Conservation (phyloP, 2,329 filamentous ascomycete genomes). For the Colletotrichum higginsianum region DNA sequence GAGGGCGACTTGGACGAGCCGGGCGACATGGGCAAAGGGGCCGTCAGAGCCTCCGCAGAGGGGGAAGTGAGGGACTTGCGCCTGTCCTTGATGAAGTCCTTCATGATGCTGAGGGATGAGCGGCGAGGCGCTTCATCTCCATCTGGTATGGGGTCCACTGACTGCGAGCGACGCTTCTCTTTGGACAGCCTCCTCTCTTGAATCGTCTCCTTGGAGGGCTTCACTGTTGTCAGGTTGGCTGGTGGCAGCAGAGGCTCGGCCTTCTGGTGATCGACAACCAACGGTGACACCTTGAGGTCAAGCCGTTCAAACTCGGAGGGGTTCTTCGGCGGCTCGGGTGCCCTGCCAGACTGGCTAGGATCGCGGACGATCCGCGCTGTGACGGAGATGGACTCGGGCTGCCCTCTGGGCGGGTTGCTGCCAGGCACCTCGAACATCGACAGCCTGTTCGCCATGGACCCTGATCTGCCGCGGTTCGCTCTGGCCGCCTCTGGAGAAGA, state of each 20-base stretch:
- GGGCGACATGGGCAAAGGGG: constrained; percentile 46
- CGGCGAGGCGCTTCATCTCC: constrained; percentile 61
- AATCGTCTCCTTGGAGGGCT: constrained; percentile 60
- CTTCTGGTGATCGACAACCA: constrained; percentile 71
- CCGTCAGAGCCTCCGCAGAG: constrained; percentile 59
- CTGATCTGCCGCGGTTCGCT: constrained; percentile 62
- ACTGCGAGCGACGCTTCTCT: constrained; percentile 55
- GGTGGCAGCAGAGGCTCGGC: constrained; percentile 51
- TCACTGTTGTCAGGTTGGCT: constrained; percentile 46
- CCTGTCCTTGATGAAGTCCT: constrained; percentile 73
- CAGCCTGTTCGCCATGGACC: constrained; percentile 69
- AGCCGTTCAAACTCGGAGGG: constrained; percentile 61
- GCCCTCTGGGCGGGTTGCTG: constrained; percentile 59
- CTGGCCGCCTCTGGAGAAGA: constrained; percentile 61
- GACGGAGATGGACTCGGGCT: constrained; percentile 87
- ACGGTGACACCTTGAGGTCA: constrained; percentile 71
- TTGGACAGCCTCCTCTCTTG: constrained; percentile 64
- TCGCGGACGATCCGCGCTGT: constrained; percentile 87
- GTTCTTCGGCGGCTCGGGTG: constrained; percentile 59
- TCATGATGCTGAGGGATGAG: constrained; percentile 73
- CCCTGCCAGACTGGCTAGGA: constrained; percentile 60
- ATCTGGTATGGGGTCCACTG: constrained; percentile 52
- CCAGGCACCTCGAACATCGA: constrained; percentile 66
- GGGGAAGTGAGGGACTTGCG: constrained; percentile 66
- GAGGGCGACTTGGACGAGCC: constrained; percentile 58